phyloP scores from a whole-genome alignment of 495 filamentous ascomycete genomes.

The Ramalina intermedia region DNA sequence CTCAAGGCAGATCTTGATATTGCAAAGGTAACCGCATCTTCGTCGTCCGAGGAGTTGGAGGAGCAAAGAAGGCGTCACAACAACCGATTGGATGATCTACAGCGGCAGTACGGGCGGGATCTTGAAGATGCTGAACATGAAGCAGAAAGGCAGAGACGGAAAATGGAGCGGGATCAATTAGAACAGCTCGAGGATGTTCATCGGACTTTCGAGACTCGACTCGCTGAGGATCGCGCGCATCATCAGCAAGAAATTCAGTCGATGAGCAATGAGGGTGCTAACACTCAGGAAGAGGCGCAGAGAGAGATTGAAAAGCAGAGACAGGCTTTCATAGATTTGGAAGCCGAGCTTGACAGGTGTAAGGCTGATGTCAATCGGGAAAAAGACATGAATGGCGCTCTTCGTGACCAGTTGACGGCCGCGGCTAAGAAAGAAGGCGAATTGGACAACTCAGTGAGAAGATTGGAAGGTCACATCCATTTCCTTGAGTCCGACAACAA shows the following conservation, averaged over 20 bases:
- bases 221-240: conserved; percentile 48
- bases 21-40: conserved; percentile 31
- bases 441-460: conserved; percentile 59
- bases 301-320: conserved; percentile 48
- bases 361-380: conserved; percentile 31
- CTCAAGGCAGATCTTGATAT: conserved; percentile 46
- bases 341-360: conserved; percentile 41
- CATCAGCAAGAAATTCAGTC: conserved; percentile 51
- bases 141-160: conserved; percentile 27
- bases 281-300: conserved; percentile 49
- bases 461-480: conserved; percentile 63
- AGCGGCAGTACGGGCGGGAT: conserved; percentile 33
- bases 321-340: conserved; percentile 41
- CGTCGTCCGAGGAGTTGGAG: conserved; percentile 32
- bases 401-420: conserved; percentile 50
- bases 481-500: conserved; percentile 81
- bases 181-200: conserved; percentile 34
- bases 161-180: conserved; percentile 28
- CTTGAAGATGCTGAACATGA: conserved; percentile 28
- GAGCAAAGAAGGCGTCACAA: conserved; percentile 33
- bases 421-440: conserved; percentile 45
- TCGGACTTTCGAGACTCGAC: conserved; percentile 36
- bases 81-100: conserved; percentile 43
- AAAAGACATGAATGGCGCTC: conserved; percentile 33
- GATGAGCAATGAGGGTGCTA: conserved; percentile 40